Percentiles rank a stretch among this genome's conserved stretches.
Evolutionary conservation across 352 stramenopile species (phyloP).

Genomic region (Pythium volutum): DNA sequence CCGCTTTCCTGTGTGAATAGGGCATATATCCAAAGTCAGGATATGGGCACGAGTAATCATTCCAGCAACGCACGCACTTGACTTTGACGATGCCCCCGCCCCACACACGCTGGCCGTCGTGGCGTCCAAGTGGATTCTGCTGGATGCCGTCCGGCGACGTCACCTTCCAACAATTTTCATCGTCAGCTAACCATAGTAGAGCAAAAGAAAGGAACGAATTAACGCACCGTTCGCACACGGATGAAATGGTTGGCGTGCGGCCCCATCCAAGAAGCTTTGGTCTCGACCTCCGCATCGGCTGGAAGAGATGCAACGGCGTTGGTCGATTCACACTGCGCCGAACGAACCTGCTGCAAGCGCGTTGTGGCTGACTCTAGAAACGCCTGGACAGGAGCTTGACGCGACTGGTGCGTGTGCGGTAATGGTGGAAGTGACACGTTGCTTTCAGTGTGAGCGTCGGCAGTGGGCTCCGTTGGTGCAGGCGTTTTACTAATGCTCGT

Average conservation of each 20-base stretch:
- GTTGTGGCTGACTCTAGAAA: slow-evolving; percentile 44
- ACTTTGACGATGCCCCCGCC: slow-evolving; percentile 60
- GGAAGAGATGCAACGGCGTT: not conserved
- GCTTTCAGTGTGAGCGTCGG: not conserved
- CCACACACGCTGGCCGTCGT: slow-evolving; percentile 59
- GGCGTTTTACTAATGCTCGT: not conserved
- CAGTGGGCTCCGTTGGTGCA: not conserved
- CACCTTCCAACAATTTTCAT: slow-evolving; percentile 14
- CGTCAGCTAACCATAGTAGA: not conserved
- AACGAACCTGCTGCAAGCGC: slow-evolving; percentile 33
- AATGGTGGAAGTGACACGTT: not conserved
- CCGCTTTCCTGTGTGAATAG: slow-evolving; percentile 26
- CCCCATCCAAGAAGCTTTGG: slow-evolving; percentile 12
- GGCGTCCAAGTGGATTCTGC: slow-evolving; percentile 48
- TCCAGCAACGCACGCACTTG: slow-evolving; percentile 13
- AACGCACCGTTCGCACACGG: slow-evolving; percentile 2
- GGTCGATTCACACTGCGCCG: not conserved
- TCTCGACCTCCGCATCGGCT: not conserved
- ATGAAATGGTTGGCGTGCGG: slow-evolving; percentile 3
- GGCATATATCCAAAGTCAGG: not conserved
- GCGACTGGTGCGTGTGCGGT: not conserved
- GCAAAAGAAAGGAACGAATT: slow-evolving; percentile 1
- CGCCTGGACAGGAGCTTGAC: slow-evolving; percentile 16
- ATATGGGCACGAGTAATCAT: not conserved
- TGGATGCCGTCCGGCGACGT: slow-evolving; percentile 37